Base-by-base conservation (phyloP, 2,329 filamentous ascomycete genomes). In the Cercospora zeina region DNA sequence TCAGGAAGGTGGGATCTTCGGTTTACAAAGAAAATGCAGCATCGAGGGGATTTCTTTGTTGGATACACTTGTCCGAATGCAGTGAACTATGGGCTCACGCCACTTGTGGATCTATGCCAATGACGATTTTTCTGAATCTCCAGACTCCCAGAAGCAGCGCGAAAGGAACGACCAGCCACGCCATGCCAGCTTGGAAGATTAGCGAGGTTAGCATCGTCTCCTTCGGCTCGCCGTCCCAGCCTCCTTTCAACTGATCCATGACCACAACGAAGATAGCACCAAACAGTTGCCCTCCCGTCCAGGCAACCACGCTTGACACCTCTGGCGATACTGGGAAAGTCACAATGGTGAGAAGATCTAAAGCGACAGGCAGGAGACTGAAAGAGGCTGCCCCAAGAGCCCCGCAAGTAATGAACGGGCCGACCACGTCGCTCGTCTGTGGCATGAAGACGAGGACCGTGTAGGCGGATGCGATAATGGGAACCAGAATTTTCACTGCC, bases 321-420 rank as follows among this genome's bases (percentile, higher is more conserved):
- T 96, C 93, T 0, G 95, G 93, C 42, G 87, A 88, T 27, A 96
- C 86, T 0, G 95, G 95, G 71, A 95, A 90, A 4, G 89, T 92
- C 62, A 96, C 84, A 75, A 97, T 91, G 56, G 90, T 90, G 14
- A 97, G 80, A 69, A 89, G 92, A 77, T 99, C 95, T 54, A 97
- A 83, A 5, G 87, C 89, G 37, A 96, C 84, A 2, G 95, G 95
- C 0, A 97, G 82, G 2, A 97, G 79, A 19, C 83, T 83, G 77
- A 97, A 97, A 9, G 84, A 87, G 0, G 90, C 79, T 1, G 91
- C 92, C 49, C 95, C 95, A 2, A 96, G 81, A 14, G 96, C 65
- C 2, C 88, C 85, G 67, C 90, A 85, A 14, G 96, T 83, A 58
- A 89, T 81, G 72, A 91, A 96, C 0, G 90, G 87, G 0, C 90